Evolutionary conservation across 1,284 basidiomycete genomes (phyloP), one percentile per base, ranked within the genome.

Genomic region (Ceratobasidium sp.): DNA sequence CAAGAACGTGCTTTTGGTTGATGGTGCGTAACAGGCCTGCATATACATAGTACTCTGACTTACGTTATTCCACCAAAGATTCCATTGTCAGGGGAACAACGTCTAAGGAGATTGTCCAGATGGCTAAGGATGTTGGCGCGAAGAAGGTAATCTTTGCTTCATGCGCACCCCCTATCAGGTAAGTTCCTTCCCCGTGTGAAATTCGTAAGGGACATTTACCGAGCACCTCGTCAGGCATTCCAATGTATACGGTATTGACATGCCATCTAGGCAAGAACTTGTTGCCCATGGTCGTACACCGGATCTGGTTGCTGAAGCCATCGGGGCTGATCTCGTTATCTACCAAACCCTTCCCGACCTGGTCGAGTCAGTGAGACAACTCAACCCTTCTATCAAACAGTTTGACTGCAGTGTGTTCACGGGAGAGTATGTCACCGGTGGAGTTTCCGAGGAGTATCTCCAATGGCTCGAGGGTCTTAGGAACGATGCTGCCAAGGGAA

Each of bases 71-170:
- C 39, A 54, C 47, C 23, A 56, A 1, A 94, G 94, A 99, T 80
- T 98, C 96, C 0, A 99, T 99, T 74, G 97, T 99, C 9, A 88
- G 97, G 52, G 97, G 97, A 13, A 99, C 97, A 0, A 99, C 97
- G 0, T 98, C 95, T 14, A 97, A 94, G 77, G 97, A 99, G 79
- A 99, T 99, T 74, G 87, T 99, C 50, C 95, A 98, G 78, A 99
- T 99, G 96, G 97, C 97, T 33, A 94, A 95, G 76, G 97, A 99
- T 75, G 97, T 98, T 6, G 97, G 97, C 16, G 96, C 97, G n/a
- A 94, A 91, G 79, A 93, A 91, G 74, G 94, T 99, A 74, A 91
- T 98, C 73, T 89, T 99, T 73, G 97, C 97, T 0, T 97, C 93
- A 64, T 99, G 96, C 75, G 94, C 97, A 14, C 97, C 97, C 13